Evolutionary conservation across 139 green algal species (phyloP), one percentile per base, ranked within the genome.

Genomic region (Klebsormidium nitens): DNA sequence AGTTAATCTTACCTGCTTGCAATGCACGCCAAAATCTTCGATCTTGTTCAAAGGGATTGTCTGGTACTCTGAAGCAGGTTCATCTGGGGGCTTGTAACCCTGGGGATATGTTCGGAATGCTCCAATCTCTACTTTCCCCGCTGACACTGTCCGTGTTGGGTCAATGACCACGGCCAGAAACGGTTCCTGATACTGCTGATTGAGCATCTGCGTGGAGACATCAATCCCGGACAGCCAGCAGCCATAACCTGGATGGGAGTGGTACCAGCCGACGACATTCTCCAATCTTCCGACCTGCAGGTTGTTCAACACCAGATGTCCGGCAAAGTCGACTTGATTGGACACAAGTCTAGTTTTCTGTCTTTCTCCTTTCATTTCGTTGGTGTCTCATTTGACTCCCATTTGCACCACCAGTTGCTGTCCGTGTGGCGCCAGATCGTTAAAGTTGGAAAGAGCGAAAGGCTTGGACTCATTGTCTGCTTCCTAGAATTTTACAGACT

Each of bases 191-290:
- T 85, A 95, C 69, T 84, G 67, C 67, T 95, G 89, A 73, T 95
- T 95, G n/a, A 87, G 83, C 82, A 92, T 89, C 74, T 96, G 90
- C 2, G 90, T 96, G 42, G 52, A 56, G 1, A 90, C 83, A 60
- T 96, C 93, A 49, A 95, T 95, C 48, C 89, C 89, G 1, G 91
- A 97, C 69, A 99, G 87, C 94, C 94, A 99, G 83, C 94, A 99
- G 44, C 94, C 94, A 71, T 99, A 99, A 2, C 94, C 94, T 2
- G 94, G 94, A 78, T 99, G 94, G 34, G 72, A 89, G 80, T 99
- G 94, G 77, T 99, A 99, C 94, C 94, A 99, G n/a, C 94, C 94
- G 47, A 97, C 87, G 17, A 96, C 84, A 75, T 98, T 95, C 67
- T 99, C 94, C 19, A 80, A 47, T 1, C 90, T 75, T 1, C 91